Evolutionary conservation across 1,139 yeast genomes (phyloP).

Genomic region (Zygosaccharomyces sapae): DNA sequence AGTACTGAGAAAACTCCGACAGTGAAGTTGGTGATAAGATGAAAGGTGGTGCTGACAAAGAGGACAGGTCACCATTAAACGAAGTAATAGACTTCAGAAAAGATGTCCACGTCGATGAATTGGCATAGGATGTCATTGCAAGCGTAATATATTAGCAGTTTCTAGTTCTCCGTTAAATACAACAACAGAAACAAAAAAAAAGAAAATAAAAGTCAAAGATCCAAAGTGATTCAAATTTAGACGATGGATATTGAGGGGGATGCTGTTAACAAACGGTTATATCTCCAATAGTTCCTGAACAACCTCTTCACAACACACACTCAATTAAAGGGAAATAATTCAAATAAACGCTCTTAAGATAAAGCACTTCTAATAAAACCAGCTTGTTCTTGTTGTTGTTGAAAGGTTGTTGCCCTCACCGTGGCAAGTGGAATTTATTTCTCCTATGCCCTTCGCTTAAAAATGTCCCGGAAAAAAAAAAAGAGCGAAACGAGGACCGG

Average conservation of each 20-base stretch:
- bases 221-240: background rate
- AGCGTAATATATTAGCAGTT: background rate
- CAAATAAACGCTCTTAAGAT: background rate
- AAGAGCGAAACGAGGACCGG: constrained; percentile 1
- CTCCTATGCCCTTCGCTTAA: constrained; percentile 5
- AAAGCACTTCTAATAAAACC: background rate
- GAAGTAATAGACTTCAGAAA: constrained; percentile 84
- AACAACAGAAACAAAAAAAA: background rate
- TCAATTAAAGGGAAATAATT: background rate
- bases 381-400: background rate
- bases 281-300: background rate
- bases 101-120: constrained; percentile 59
- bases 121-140: constrained; percentile 32
- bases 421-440: constrained; percentile 1
- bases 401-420: constrained; percentile 6
- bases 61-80: constrained; percentile 89
- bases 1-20: constrained; percentile 85
- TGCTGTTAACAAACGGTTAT: background rate
- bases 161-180: background rate
- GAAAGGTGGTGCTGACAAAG: constrained; percentile 97
- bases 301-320: background rate
- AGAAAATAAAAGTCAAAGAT: background rate
- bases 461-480: constrained; percentile 2
- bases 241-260: background rate
- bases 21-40: constrained; percentile 86